A percentile compares a stretch with the other conserved stretches of the same genome.
These are phyloP conservation scores for Yamadazyma sp. DNA, from an alignment of 1,139 yeast genomes.

Conservation along the genomic window DNA sequence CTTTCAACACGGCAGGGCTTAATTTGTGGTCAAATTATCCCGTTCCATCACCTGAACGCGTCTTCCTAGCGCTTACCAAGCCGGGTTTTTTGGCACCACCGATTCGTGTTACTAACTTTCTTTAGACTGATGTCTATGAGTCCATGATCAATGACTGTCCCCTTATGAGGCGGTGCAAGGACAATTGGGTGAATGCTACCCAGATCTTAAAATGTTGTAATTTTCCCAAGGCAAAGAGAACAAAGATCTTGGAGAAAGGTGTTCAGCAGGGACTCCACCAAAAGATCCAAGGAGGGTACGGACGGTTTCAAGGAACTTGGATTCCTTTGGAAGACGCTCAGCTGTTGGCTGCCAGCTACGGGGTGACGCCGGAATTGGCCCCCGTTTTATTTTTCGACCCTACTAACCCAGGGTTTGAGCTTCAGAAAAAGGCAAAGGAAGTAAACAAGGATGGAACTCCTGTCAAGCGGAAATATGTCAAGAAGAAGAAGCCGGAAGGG, in stretches of 20 bases:
- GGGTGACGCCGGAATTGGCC: constrained; percentile 54
- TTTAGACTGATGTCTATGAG: constrained; percentile 73
- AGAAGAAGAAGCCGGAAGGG: constrained; percentile 39
- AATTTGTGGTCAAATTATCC: background rate
- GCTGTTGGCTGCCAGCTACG: constrained; percentile 52
- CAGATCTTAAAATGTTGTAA: constrained; percentile 93
- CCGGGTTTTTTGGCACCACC: background rate
- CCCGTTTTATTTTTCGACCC: constrained; percentile 52
- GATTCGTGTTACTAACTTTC: constrained; percentile 16
- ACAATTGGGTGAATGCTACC: constrained; percentile 98
- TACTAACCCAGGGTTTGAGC: constrained; percentile 46
- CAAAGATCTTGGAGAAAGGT: constrained; percentile 87
- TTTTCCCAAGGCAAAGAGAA: constrained; percentile 91
- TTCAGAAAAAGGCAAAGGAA: constrained; percentile 49
- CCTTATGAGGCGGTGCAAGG: constrained; percentile 87
- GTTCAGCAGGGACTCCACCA: constrained; percentile 86
- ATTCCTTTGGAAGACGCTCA: constrained; percentile 72
- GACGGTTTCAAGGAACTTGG: constrained; percentile 98
- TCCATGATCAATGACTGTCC: constrained; percentile 78
- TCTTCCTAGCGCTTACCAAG: too few species aligned
- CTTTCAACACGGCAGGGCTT: background rate
- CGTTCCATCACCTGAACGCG: constrained; percentile 1
- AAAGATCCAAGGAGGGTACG: constrained; percentile 96
- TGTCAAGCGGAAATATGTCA: constrained; percentile 43
- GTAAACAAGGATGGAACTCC: constrained; percentile 44